Evolutionary conservation across 257 asterid species (phyloP).

Genomic region (Striga asiatica): DNA sequence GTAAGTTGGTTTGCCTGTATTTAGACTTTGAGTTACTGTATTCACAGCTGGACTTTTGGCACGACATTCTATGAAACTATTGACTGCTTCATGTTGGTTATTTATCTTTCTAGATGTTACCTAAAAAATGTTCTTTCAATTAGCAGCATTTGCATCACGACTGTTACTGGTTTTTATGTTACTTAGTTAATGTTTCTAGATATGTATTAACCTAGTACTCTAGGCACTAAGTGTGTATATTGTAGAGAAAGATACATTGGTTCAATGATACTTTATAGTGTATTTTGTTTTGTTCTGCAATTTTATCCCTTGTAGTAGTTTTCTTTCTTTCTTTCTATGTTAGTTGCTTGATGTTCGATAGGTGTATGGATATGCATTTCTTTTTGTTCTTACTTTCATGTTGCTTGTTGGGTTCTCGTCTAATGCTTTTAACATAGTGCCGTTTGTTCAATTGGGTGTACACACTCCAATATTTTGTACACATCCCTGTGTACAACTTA

Average conservation of each 20-base stretch:
- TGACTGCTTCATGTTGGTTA: neutral
- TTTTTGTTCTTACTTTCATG: neutral
- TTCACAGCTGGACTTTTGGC: neutral
- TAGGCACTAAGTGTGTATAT: neutral
- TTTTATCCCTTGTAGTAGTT: neutral
- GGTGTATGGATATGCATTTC: neutral
- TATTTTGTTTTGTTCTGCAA: neutral
- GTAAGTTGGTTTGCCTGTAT: neutral
- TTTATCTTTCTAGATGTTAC: neutral
- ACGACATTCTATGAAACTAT: neutral
- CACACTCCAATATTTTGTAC: constrained; percentile 8
- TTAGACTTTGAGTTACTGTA: neutral
- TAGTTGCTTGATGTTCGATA: neutral
- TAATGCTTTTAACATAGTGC: neutral
- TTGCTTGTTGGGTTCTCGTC: neutral
- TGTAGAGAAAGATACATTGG: too few species aligned
- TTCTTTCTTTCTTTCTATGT: constrained; percentile 4
- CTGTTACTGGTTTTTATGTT: neutral
- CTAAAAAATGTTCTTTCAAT: neutral
- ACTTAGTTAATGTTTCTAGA: neutral
- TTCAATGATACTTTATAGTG: neutral
- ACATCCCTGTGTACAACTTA: constrained; percentile 1
- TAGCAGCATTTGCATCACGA: neutral
- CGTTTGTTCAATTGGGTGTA: constrained; percentile 1
- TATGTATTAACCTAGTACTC: neutral